A percentile compares a stretch with the other conserved stretches of the same genome.
phyloP scores from a whole-genome alignment of 208 protist genomes.

The Wallacemonas sp. region DNA sequence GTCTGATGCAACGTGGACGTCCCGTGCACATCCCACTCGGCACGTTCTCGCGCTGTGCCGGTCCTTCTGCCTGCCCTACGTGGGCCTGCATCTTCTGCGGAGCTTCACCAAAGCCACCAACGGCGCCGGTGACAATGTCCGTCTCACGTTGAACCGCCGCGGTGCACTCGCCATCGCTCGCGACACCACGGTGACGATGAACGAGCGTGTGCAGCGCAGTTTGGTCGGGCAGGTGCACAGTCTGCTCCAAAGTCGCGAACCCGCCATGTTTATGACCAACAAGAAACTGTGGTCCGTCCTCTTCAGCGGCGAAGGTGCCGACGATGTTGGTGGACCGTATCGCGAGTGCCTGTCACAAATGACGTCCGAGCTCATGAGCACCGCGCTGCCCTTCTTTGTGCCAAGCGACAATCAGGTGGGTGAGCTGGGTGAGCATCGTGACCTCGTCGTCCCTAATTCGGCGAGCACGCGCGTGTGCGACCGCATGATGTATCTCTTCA shows the following conservation, averaged over 20 bases:
- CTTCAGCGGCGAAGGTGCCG: constrained; percentile 90
- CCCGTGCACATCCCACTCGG: constrained; percentile 19
- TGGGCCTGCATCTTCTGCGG: constrained; percentile 45
- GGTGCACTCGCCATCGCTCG: constrained; percentile 68
- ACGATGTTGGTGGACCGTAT: constrained; percentile 94
- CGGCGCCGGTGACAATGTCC: constrained; percentile 52
- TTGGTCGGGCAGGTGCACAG: constrained; percentile 90
- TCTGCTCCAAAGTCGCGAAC: constrained; percentile 57
- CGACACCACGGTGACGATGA: constrained; percentile 28
- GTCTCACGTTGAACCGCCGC: constrained; percentile 83
- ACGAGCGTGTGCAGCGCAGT: constrained; percentile 54
- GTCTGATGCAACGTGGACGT: constrained; percentile 15
- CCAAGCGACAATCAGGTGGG: constrained; percentile 75
- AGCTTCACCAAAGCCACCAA: constrained; percentile 47
- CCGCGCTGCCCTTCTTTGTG: constrained; percentile 80
- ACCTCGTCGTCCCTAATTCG: constrained; percentile 82
- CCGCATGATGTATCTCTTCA: constrained; percentile 87
- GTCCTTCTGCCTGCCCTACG: constrained; percentile 36
- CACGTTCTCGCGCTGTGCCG: constrained; percentile 24
- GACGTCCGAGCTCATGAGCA: constrained; percentile 89
- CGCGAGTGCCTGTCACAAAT: constrained; percentile 90
- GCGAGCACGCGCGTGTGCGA: constrained; percentile 34
- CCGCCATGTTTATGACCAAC: constrained; percentile 66
- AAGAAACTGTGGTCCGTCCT: constrained; percentile 86
- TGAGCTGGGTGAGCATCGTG: constrained; percentile 75